These are phyloP conservation scores for Hemisphaericaspora nanyangensis DNA, from an alignment of 805 yeast species.

Conservation along the genomic window DNA sequence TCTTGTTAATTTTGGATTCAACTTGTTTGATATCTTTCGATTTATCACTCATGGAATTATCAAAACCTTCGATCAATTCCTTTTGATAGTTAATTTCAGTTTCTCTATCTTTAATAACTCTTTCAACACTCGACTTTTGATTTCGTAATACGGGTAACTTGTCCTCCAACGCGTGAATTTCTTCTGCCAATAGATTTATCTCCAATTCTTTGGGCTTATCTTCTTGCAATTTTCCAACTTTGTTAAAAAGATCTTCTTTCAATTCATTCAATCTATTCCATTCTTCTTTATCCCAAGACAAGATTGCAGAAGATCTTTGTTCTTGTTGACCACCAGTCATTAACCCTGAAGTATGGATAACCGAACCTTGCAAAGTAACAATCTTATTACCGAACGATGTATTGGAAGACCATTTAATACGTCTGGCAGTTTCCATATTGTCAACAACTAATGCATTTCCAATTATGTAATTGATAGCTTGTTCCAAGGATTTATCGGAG, in stretches of 20 bases:
- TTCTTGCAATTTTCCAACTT: conserved; percentile 46
- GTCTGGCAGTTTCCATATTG: conserved; percentile 60
- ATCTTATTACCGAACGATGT: conserved; percentile 51
- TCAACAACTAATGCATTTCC: conserved; percentile 80
- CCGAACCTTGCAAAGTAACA: conserved; percentile 79
- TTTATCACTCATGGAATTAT: conserved; percentile 14
- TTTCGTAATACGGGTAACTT: conserved; percentile 43
- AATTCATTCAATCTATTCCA: conserved; percentile 48
- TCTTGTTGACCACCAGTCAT: conserved; percentile 86
- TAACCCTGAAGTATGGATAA: conserved; percentile 79
- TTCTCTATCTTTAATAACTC: conserved; percentile 42
- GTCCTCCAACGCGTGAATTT: conserved; percentile 32
- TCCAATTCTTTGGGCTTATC: conserved; percentile 51
- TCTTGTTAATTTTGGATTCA: conserved; percentile 19
- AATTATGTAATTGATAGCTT: conserved; percentile 76
- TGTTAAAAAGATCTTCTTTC: conserved; percentile 49
- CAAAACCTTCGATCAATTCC: conserved; percentile 17
- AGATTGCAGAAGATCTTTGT: conserved; percentile 24
- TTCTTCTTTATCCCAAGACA: conserved; percentile 73
- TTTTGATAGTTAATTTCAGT: conserved; percentile 52
- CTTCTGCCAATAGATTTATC: conserved; percentile 56
- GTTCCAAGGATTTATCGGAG: conserved; percentile 59
- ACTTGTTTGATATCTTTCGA: conserved; percentile 11
- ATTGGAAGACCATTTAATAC: conserved; percentile 55
- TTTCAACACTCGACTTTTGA: conserved; percentile 39